These are phyloP conservation scores for Tolypocladium capitatum DNA, from an alignment of 2,329 filamentous ascomycete species.

Conservation along the genomic window DNA sequence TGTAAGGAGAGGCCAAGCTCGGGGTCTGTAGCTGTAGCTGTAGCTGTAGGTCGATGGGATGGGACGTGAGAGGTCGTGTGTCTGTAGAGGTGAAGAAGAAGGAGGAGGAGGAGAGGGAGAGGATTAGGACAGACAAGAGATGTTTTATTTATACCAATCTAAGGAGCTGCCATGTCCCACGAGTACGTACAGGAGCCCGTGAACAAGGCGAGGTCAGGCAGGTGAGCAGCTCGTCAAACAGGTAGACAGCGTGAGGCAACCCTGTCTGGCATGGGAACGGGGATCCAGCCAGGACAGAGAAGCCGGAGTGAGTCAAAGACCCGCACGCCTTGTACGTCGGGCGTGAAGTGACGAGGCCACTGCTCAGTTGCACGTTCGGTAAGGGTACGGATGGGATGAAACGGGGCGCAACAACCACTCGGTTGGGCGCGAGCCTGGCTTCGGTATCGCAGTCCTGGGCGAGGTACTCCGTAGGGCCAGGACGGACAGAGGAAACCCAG, in stretches of 20 bases:
- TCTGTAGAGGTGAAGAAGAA: neutral
- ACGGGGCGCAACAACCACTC: neutral
- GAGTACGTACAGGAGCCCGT: neutral
- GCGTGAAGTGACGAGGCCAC: neutral
- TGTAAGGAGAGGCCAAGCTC: neutral
- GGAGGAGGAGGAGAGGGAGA: neutral
- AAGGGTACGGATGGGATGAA: neutral
- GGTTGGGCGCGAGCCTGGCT: neutral
- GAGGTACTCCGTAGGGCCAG: neutral
- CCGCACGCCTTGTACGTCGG: neutral
- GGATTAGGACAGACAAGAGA: neutral
- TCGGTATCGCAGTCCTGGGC: neutral
- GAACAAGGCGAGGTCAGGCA: neutral
- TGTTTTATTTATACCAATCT: neutral
- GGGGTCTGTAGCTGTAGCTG: neutral
- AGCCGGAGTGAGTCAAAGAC: constrained; percentile 2
- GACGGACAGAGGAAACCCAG: neutral
- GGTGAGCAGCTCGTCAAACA: neutral
- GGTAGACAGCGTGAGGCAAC: neutral
- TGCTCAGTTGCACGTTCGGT: neutral
- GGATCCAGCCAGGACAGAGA: neutral
- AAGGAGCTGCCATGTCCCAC: neutral
- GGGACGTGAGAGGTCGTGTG: neutral
- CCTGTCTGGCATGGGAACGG: constrained; percentile 1
- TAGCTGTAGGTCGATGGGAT: neutral